These are phyloP conservation scores for Saccharomyces mikatae DNA, from an alignment of 805 yeast species.

Conservation along the genomic window DNA sequence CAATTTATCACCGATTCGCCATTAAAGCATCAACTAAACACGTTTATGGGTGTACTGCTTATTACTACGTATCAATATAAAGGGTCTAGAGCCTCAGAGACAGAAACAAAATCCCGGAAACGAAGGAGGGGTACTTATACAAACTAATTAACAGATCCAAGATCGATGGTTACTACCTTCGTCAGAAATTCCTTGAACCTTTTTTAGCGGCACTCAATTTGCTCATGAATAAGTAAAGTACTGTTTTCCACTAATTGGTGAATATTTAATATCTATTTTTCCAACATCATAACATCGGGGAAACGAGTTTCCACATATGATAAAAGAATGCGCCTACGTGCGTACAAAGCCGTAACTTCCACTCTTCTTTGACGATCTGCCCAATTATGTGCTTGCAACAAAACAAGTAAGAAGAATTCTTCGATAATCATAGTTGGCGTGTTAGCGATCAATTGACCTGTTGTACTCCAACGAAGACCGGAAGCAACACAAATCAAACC, in stretches of 20 bases:
- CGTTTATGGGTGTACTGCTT: background rate
- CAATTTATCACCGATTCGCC: background rate
- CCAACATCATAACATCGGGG: background rate
- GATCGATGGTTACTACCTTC: background rate
- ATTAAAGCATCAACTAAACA: background rate
- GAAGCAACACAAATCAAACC: constrained; percentile 30
- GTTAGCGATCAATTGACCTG: constrained; percentile 35
- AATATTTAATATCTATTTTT: background rate
- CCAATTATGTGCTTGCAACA: constrained; percentile 34
- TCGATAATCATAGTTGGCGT: constrained; percentile 40
- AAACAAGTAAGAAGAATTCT: constrained; percentile 34
- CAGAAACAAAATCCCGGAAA: background rate
- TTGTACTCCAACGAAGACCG: constrained; percentile 32
- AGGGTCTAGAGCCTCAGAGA: background rate
- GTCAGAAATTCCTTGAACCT: background rate
- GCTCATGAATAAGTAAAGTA: background rate
- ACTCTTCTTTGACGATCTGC: constrained; percentile 24
- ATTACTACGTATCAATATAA: background rate
- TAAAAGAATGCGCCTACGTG: constrained; percentile 15
- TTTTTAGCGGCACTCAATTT: background rate
- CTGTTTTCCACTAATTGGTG: background rate
- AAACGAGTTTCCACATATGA: constrained; percentile 2
- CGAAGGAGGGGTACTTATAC: background rate
- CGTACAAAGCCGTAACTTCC: constrained; percentile 18
- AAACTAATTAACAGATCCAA: background rate